phyloP scores from a whole-genome alignment of 176 grass and related monocot genomes.

The Lolium rigidum region DNA sequence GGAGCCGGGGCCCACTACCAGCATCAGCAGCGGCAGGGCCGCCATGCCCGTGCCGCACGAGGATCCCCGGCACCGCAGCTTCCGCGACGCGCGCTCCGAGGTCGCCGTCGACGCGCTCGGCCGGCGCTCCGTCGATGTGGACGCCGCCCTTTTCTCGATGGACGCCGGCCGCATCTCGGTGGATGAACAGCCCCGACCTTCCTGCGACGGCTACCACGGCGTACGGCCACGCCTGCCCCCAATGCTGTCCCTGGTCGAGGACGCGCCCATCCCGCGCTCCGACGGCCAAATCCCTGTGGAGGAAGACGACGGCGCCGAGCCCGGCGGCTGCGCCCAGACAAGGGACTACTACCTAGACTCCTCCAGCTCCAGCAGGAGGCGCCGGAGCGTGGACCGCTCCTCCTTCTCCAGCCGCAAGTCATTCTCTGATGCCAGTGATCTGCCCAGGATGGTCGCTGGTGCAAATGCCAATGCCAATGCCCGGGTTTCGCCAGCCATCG shows the following conservation, averaged over 20 bases:
- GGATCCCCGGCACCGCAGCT: slow-evolving; percentile 35
- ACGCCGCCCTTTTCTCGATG: slow-evolving; percentile 50
- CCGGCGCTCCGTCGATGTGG: slow-evolving; percentile 52
- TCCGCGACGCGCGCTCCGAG: slow-evolving; percentile 53
- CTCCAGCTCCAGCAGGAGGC: slow-evolving; percentile 72
- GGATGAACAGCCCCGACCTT: slow-evolving; percentile 56
- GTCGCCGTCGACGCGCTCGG: slow-evolving; percentile 34
- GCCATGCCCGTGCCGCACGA: slow-evolving; percentile 43
- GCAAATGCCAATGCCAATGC: slow-evolving; percentile 65
- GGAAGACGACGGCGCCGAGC: slow-evolving; percentile 44
- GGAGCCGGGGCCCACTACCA: not conserved
- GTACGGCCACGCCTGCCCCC: slow-evolving; percentile 40
- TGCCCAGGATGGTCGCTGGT: slow-evolving; percentile 20
- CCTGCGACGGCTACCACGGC: slow-evolving; percentile 61
- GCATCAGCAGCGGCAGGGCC: not conserved
- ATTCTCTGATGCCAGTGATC: slow-evolving; percentile 38
- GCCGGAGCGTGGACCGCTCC: slow-evolving; percentile 79
- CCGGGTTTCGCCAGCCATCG: slow-evolving; percentile 68
- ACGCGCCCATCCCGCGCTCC: slow-evolving; percentile 48
- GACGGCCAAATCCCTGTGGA: slow-evolving; percentile 80
- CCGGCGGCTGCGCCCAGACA: slow-evolving; percentile 73
- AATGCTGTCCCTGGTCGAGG: slow-evolving; percentile 55
- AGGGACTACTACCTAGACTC: slow-evolving; percentile 92
- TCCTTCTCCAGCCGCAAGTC: slow-evolving; percentile 58
- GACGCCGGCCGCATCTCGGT: slow-evolving; percentile 53